A percentile compares a stretch with the other conserved stretches of the same genome.
These are phyloP conservation scores for Penicillium corylophilum DNA, from an alignment of 2,329 filamentous ascomycete genomes.

Conservation along the genomic window DNA sequence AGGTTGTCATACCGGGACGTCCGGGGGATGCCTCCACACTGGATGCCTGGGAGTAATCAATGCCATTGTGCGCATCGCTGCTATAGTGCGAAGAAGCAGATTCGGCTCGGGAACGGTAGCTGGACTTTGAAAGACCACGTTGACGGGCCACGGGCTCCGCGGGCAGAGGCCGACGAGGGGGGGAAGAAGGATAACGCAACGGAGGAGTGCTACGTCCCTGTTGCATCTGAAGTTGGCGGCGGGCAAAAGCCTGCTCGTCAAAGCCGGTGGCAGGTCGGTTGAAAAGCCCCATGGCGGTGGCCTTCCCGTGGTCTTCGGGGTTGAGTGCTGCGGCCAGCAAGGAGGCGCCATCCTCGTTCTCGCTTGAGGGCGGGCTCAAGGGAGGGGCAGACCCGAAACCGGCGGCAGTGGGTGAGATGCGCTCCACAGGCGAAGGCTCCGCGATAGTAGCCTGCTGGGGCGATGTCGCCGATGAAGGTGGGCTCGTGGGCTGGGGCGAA, in stretches of 20 bases:
- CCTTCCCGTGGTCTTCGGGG: slow-evolving; percentile 76
- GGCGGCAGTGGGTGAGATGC: slow-evolving; percentile 30
- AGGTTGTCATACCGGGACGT: slow-evolving; percentile 27
- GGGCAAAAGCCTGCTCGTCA: slow-evolving; percentile 80
- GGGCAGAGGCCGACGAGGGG: slow-evolving; percentile 22
- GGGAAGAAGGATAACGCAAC: slow-evolving; percentile 31
- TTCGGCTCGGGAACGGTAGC: slow-evolving; percentile 37
- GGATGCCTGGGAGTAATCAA: slow-evolving; percentile 24
- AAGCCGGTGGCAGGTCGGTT: slow-evolving; percentile 74
- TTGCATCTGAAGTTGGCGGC: slow-evolving; percentile 78
- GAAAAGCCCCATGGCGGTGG: slow-evolving; percentile 70
- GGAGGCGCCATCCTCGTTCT: slow-evolving; percentile 64
- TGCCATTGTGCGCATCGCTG: slow-evolving; percentile 26
- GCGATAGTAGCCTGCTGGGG: slow-evolving; percentile 37
- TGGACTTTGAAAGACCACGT: slow-evolving; percentile 38
- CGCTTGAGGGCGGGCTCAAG: slow-evolving; percentile 69
- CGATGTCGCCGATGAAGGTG: slow-evolving; percentile 41
- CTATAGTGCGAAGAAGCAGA: slow-evolving; percentile 41
- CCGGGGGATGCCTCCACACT: slow-evolving; percentile 34
- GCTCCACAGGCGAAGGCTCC: slow-evolving; percentile 34
- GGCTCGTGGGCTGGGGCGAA: slow-evolving; percentile 38
- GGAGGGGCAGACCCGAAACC: slow-evolving; percentile 51
- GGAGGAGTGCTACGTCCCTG: slow-evolving; percentile 66
- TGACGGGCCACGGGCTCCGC: slow-evolving; percentile 27
- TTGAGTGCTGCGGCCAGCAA: slow-evolving; percentile 66